phyloP scores from a whole-genome alignment of 345 rosid species.

The Ceriops tagal region DNA sequence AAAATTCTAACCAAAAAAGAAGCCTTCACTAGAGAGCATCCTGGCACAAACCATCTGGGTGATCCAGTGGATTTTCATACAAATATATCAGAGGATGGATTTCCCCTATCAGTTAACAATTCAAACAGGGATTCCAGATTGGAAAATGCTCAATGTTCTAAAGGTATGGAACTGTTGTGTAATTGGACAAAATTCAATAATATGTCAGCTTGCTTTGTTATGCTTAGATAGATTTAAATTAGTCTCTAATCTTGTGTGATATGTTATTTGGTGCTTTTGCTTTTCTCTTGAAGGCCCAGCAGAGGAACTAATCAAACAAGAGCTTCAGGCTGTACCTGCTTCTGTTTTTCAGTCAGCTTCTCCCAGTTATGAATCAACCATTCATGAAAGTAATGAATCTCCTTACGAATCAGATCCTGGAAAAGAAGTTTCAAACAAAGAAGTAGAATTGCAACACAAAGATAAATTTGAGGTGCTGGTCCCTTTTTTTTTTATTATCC shows the following conservation, averaged over 20 bases:
- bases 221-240: not conserved
- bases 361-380: conserved; percentile 31
- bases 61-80: conserved; percentile 27
- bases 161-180: conserved; percentile 48
- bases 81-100: conserved; percentile 32
- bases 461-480: conserved; percentile 50
- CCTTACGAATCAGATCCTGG: conserved; percentile 25
- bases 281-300: conserved; percentile 31
- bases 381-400: conserved; percentile 24
- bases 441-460: conserved; percentile 37
- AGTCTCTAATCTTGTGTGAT: not conserved
- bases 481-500: conserved; percentile 2
- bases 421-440: conserved; percentile 24
- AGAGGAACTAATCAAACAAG: conserved; percentile 58
- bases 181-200: not conserved
- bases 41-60: conserved; percentile 28
- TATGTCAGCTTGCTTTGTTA: not conserved
- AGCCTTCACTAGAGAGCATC: conserved; percentile 37
- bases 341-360: conserved; percentile 43
- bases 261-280: conserved; percentile 13
- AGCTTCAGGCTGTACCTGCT: conserved; percentile 62
- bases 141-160: conserved; percentile 33
- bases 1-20: conserved; percentile 46
- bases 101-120: conserved; percentile 27
- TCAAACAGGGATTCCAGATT: conserved; percentile 27